Conservation (phyloP, 768 basidiomycete genomes). For the Asterophora parasitica region DNA sequence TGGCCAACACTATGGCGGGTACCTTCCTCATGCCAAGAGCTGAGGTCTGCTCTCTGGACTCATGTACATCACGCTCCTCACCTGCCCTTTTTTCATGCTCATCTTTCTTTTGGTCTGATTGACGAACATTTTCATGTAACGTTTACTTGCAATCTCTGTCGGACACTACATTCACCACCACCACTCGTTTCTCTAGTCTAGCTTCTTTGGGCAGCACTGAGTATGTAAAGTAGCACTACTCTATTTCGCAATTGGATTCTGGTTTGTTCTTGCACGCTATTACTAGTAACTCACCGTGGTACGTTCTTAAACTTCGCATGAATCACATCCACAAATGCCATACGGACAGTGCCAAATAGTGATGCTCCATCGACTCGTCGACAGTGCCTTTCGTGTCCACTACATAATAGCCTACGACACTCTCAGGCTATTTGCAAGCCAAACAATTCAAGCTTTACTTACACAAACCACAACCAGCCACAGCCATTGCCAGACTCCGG, state of each 20-base stretch:
- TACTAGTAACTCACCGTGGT: too few species aligned
- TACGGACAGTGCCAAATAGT: too few species aligned
- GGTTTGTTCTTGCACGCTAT: too few species aligned
- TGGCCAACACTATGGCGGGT: constrained; percentile 9
- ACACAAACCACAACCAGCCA: too few species aligned
- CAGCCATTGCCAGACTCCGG: too few species aligned
- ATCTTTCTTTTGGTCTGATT: not conserved
- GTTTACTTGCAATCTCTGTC: not conserved
- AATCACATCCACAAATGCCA: too few species aligned
- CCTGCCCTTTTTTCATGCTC: not conserved
- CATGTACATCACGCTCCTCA: not conserved
- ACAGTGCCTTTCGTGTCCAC: too few species aligned
- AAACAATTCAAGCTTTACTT: too few species aligned
- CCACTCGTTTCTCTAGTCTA: not conserved
- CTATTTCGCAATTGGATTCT: too few species aligned
- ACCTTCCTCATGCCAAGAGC: constrained; percentile 5
- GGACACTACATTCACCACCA: not conserved
- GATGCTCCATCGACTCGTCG: too few species aligned
- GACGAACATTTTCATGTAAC: not conserved
- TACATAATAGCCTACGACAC: too few species aligned
- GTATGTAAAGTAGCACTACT: not conserved
- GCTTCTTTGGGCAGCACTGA: not conserved
- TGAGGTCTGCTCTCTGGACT: not conserved
- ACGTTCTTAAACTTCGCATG: not conserved
- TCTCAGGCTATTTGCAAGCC: too few species aligned